Conservation (phyloP, 768 basidiomycete species). For the Boletales sp. region DNA sequence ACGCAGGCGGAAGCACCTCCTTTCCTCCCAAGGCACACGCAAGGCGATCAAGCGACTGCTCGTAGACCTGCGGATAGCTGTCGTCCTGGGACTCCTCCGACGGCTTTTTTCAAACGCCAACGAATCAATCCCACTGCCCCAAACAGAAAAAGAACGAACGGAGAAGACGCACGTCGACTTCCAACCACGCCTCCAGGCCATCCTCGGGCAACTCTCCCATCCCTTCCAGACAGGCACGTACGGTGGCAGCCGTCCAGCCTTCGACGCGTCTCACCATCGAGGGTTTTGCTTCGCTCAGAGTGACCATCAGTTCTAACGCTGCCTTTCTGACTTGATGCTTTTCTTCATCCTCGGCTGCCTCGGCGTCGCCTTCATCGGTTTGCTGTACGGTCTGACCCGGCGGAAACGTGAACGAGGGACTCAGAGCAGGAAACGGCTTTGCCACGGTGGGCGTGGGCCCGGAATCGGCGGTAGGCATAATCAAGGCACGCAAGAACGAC, state of each 20-base stretch:
- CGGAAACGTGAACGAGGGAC: slow-evolving; percentile 39
- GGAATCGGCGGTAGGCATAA: slow-evolving; percentile 59
- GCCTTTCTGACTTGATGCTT: slow-evolving; percentile 65
- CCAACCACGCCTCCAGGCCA: slow-evolving; percentile 56
- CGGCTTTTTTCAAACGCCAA: slow-evolving; percentile 39
- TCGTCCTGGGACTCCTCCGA: slow-evolving; percentile 60
- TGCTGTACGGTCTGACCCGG: slow-evolving; percentile 31
- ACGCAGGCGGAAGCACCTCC: slow-evolving; percentile 72
- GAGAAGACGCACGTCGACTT: slow-evolving; percentile 61
- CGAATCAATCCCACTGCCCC: neutral
- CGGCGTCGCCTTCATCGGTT: slow-evolving; percentile 30
- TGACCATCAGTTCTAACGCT: slow-evolving; percentile 81
- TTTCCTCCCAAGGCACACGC: slow-evolving; percentile 79
- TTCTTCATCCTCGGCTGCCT: slow-evolving; percentile 55
- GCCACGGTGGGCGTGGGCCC: slow-evolving; percentile 52
- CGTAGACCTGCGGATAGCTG: slow-evolving; percentile 69
- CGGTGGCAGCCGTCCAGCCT: slow-evolving; percentile 69
- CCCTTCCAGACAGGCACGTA: slow-evolving; percentile 76
- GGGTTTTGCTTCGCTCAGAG: slow-evolving; percentile 71
- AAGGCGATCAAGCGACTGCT: slow-evolving; percentile 78
- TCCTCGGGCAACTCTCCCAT: slow-evolving; percentile 77
- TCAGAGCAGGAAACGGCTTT: slow-evolving; percentile 38
- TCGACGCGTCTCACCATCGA: slow-evolving; percentile 62
- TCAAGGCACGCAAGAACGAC: slow-evolving; percentile 64
- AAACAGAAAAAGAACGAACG: slow-evolving; percentile 10